Evolutionary conservation across 2,329 filamentous ascomycete species (phyloP).

Genomic region (Echinosphaeria canescens): DNA sequence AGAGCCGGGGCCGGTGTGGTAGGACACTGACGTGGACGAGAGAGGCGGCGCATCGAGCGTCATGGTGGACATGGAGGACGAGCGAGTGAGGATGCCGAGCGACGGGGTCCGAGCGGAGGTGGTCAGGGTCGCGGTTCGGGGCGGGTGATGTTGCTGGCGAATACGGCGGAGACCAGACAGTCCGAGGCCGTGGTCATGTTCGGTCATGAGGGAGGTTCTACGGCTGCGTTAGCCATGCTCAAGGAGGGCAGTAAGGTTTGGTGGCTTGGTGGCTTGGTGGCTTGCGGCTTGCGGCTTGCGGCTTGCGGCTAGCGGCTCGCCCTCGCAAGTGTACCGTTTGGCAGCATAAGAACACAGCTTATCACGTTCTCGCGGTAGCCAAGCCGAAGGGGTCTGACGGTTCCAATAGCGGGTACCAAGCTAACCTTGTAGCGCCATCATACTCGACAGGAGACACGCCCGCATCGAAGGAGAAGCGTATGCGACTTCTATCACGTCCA

Average conservation of each 20-base stretch:
- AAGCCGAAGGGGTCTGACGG: too few relatives aligned
- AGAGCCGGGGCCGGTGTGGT: constrained; percentile 43
- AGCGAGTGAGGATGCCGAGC: constrained; percentile 32
- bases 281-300: too few relatives aligned
- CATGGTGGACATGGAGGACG: constrained; percentile 47
- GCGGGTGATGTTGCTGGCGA: constrained; percentile 53
- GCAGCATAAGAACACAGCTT: too few relatives aligned
- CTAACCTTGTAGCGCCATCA: constrained; percentile 57
- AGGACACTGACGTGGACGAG: too few relatives aligned
- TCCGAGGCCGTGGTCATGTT: constrained; percentile 74
- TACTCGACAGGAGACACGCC: constrained; percentile 36
- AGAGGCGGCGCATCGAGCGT: constrained; percentile 36
- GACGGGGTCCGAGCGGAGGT: constrained; percentile 37
- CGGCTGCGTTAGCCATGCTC: constrained; percentile 6
- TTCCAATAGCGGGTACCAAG: too few relatives aligned
- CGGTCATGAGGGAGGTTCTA: constrained; percentile 64
- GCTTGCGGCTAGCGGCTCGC: too few relatives aligned
- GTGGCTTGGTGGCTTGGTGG: too few relatives aligned
- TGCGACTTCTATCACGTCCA: constrained; percentile 33
- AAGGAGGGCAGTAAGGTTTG: constrained; percentile 5
- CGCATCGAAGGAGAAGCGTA: constrained; percentile 61
- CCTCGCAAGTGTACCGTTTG: too few relatives aligned
- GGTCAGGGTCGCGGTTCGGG: constrained; percentile 42
- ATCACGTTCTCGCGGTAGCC: too few relatives aligned
- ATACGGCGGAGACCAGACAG: constrained; percentile 81